phyloP scores from a whole-genome alignment of 2,329 filamentous ascomycete genomes.

The Thielaviopsis euricoi region DNA sequence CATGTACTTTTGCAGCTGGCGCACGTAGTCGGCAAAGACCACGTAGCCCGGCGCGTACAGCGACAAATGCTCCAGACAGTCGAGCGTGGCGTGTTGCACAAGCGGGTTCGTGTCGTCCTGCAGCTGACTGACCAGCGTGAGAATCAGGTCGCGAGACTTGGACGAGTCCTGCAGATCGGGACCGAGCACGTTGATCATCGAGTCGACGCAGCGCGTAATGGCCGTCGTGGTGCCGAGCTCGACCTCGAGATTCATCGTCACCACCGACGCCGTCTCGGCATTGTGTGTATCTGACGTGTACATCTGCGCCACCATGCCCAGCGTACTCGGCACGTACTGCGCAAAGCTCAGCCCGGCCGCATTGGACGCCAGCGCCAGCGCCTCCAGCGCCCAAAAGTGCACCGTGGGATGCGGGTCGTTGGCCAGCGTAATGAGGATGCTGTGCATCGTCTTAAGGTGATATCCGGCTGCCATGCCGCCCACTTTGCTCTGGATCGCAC shows the following conservation, averaged over 20 bases:
- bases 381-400: conserved; percentile 92
- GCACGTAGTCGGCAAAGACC: conserved; percentile 71
- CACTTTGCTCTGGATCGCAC: conserved; percentile 85
- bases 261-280: conserved; percentile 58
- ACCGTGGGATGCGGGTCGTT: conserved; percentile 91
- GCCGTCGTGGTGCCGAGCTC: conserved; percentile 69
- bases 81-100: conserved; percentile 60
- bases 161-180: conserved; percentile 86
- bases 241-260: conserved; percentile 80
- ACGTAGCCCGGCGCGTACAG: conserved; percentile 82
- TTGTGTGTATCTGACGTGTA: conserved; percentile 89
- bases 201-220: conserved; percentile 77
- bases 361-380: conserved; percentile 70
- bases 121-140: conserved; percentile 73
- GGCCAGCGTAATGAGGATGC: conserved; percentile 92
- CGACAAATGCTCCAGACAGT: conserved; percentile 78
- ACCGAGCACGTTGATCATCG: conserved; percentile 89
- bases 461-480: conserved; percentile 95
- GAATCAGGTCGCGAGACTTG: conserved; percentile 81
- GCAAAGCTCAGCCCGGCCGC: conserved; percentile 88
- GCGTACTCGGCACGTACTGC: conserved; percentile 70
- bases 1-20: conserved; percentile 61
- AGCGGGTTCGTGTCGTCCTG: conserved; percentile 54
- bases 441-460: conserved; percentile 92
- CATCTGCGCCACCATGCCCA: conserved; percentile 86